Conservation (phyloP, 768 basidiomycete species). For the Leccinum pellstonianum region DNA sequence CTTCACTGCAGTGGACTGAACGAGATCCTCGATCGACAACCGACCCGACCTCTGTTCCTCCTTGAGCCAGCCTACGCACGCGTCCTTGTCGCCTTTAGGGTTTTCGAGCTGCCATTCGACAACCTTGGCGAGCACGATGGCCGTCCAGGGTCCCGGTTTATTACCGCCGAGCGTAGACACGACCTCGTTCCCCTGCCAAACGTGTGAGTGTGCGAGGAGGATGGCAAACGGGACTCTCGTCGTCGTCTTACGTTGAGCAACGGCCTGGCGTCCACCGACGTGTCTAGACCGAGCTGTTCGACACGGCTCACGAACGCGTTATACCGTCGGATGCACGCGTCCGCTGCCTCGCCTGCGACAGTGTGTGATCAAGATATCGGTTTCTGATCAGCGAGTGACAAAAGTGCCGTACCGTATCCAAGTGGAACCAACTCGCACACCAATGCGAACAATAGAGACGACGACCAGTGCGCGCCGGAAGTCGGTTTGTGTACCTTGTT, state of each 20-base stretch:
- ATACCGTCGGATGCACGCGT: constrained; percentile 56
- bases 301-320: constrained; percentile 61
- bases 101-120: constrained; percentile 85
- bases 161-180: constrained; percentile 50
- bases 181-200: constrained; percentile 68
- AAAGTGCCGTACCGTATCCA: constrained; percentile 39
- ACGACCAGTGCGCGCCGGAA: constrained; percentile 67
- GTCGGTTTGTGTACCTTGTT: constrained; percentile 60
- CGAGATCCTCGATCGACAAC: constrained; percentile 35
- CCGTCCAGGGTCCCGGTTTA: constrained; percentile 71
- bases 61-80: constrained; percentile 69
- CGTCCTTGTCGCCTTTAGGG: constrained; percentile 61
- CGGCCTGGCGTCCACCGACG: constrained; percentile 64
- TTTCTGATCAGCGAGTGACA: neutral
- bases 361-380: neutral
- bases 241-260: constrained; percentile 68
- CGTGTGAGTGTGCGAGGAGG: neutral
- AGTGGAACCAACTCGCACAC: constrained; percentile 63
- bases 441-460: constrained; percentile 71
- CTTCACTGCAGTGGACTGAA: constrained; percentile 24
- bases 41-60: constrained; percentile 50
- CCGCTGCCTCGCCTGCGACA: constrained; percentile 42
- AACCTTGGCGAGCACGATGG: constrained; percentile 59
- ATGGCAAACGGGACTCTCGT: neutral
- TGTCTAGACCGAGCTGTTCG: constrained; percentile 58